A percentile compares a stretch with the other conserved stretches of the same genome.
phyloP scores from a whole-genome alignment of 208 protist genomes.

The Crithidia bombi region DNA sequence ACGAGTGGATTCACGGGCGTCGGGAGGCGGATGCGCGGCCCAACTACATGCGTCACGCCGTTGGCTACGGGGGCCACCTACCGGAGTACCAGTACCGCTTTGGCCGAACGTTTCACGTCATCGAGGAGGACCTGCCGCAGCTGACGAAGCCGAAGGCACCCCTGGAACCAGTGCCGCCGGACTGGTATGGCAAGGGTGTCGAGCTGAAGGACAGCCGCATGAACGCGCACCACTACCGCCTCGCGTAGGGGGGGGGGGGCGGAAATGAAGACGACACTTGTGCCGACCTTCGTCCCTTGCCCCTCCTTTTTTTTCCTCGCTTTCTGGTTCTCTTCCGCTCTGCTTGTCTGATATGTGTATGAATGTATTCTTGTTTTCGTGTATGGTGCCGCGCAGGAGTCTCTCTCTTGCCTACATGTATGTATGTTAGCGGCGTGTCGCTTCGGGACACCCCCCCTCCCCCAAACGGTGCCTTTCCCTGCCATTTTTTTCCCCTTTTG shows the following conservation, averaged over 20 bases:
- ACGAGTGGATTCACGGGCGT: slow-evolving; percentile 80
- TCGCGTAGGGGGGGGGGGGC: slow-evolving; percentile 44
- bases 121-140: slow-evolving; percentile 84
- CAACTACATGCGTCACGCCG: slow-evolving; percentile 65
- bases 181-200: slow-evolving; percentile 58
- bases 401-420: too few species aligned
- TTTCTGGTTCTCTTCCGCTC: not conserved
- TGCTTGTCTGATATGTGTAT: too few species aligned
- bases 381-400: too few species aligned
- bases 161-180: slow-evolving; percentile 41
- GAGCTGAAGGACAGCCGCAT: slow-evolving; percentile 69
- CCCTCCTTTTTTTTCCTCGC: not conserved
- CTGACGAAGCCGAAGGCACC: slow-evolving; percentile 59
- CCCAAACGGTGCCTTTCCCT: too few species aligned
- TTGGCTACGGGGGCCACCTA: slow-evolving; percentile 84
- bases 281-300: not conserved
- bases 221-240: slow-evolving; percentile 74
- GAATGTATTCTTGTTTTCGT: too few species aligned
- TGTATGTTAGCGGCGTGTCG: too few species aligned
- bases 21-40: slow-evolving; percentile 55
- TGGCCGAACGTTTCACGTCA: slow-evolving; percentile 87
- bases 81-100: slow-evolving; percentile 79
- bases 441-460: too few species aligned
- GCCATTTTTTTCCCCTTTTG: too few species aligned
- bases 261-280: not conserved